Evolutionary conservation across 345 rosid species (phyloP), one percentile per base, ranked within the genome.

Genomic region (Brassica juncea): DNA sequence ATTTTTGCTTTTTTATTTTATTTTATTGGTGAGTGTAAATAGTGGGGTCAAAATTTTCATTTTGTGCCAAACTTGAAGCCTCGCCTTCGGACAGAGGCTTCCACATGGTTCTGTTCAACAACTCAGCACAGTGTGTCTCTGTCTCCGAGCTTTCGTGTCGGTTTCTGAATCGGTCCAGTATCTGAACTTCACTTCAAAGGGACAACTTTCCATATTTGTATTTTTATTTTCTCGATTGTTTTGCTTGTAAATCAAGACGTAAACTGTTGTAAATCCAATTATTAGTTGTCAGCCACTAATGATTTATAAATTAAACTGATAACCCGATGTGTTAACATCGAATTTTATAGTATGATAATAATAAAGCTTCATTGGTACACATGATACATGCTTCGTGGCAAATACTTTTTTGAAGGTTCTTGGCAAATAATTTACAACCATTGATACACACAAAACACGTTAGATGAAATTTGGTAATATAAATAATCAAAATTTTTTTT

Each of bases 161-260:
- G 73, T 68, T 74, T 68, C 75, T 74, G 58, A 73, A 47, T 80
- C 25, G 82, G 49, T 74, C 34, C 25, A 27, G 8, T 73, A 79
- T 68, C 71, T 74, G 25, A 69, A 80, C 21, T 74, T 74, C 71
- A 74, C 79, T 80, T 74, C 21, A 74, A 74, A 39, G 75, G 68
- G 8, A 67, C 61, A 39, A 68, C 70, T 61, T 68, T 68, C 82
- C 82, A 61, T 73, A 57, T 73, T 79, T 68, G 58, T 68, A 23
- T 66, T 31, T 10, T 37, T 23, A 1, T 58, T 52, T 52, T 52
- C n/a, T 52, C 32, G 6, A 28, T 27, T 12, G 27, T 52, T 65
- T 71, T 15, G 39, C 2, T 32, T 66, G 14, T 32, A 60, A 19
- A 19, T 66, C 10, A 72, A 23, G 25, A 74, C 78, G 57, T 47